Base-by-base conservation (phyloP, 2,329 filamentous ascomycete species). In the Verticillium nubilum region DNA sequence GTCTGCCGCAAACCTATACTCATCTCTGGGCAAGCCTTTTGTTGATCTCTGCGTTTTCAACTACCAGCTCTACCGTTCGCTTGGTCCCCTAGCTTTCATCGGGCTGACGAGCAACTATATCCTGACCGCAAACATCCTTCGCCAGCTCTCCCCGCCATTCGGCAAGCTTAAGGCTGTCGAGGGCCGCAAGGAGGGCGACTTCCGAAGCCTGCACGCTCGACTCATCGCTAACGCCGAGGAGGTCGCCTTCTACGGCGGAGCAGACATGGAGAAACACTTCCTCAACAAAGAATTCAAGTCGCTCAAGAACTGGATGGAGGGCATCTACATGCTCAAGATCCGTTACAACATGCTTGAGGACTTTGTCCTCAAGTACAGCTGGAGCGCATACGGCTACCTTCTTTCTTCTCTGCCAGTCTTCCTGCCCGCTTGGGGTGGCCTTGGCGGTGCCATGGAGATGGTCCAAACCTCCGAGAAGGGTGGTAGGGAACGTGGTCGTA, bases 301-400 rank as follows among this genome's bases (percentile, higher is more conserved):
- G 54, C 80, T 99, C 28, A 95, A 95, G 74, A 88, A 86, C 63
- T 97, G 93, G 91, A 98, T 99, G 94, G 95, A 99, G 72, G 89
- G 91, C 52, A 97, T 99, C 64, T 99, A 99, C 76, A 93, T 92
- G 73, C 86, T 98, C 65, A 97, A 97, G 75, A 97, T 99, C 65
- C 88, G 92, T 17, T 99, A 99, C 78, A 99, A 98, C 72, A 99
- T 99, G 79, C 86, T 99, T 0, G 95, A 99, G 72, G 95, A 99
- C 72, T 97, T 99, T 69, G 92, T 99, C 55, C 79, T 99, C 61
- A 99, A 99, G 73, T 99, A 99, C 72, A 95, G 92, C 65, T 99
- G 95, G 95, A 98, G 93, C 64, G 95, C 95, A 0, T 97, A 97
- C 70, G 95, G 95, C 35, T 99, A 99, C 69, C 83, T 98, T 35